Conservation (phyloP, 2,329 filamentous ascomycete species). For the Fusarium torulosum region DNA sequence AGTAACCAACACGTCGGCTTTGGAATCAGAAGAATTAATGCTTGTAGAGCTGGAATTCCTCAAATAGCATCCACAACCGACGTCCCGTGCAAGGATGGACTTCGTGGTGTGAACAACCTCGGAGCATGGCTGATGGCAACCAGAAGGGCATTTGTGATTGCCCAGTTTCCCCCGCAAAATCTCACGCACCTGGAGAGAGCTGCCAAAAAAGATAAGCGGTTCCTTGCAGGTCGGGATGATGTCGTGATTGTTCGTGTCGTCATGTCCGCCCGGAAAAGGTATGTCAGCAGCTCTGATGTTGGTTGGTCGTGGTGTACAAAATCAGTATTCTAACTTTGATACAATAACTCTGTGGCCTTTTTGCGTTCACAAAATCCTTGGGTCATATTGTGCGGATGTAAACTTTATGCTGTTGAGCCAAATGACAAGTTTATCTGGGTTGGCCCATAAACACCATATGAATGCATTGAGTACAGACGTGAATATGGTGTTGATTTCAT, state of each 20-base stretch:
- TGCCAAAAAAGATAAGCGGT: constrained; percentile 34
- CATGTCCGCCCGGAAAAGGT: constrained; percentile 19
- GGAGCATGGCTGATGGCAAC: constrained; percentile 15
- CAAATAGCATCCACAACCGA: constrained; percentile 40
- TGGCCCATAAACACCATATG: not conserved
- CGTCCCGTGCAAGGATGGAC: constrained; percentile 34
- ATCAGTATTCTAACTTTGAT: not conserved
- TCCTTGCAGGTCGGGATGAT: constrained; percentile 40
- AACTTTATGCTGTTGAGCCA: no score
- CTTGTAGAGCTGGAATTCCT: constrained; percentile 4
- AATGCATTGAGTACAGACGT: no score
- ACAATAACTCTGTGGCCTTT: no score
- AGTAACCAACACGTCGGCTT: constrained; percentile 8
- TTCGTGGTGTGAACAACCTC: constrained; percentile 36
- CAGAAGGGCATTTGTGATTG: constrained; percentile 19
- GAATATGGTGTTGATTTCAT: not conserved
- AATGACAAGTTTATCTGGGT: not conserved
- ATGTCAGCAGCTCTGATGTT: constrained; percentile 26
- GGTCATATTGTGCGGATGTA: no score
- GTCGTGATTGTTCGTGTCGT: constrained; percentile 37
- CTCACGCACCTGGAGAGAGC: constrained; percentile 13
- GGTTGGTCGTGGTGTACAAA: not conserved
- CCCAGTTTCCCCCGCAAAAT: constrained; percentile 31
- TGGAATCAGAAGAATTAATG: constrained; percentile 8
- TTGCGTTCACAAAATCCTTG: no score